phyloP scores from a whole-genome alignment of 2,329 filamentous ascomycete species.

The Periconia sp. region DNA sequence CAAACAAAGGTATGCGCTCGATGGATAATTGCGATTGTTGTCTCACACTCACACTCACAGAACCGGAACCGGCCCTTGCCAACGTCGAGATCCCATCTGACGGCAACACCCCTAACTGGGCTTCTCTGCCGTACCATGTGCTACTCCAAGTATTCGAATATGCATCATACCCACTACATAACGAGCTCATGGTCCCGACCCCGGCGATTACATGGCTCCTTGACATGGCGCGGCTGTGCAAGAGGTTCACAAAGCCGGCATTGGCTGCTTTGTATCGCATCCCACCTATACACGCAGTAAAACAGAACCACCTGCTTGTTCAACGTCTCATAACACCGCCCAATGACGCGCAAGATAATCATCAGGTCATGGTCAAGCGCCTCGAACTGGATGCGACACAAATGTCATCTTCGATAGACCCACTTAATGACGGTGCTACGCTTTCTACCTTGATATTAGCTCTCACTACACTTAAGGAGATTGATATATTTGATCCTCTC shows the following conservation, averaged over 20 bases:
- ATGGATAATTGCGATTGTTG: neutral
- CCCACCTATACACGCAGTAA: constrained; percentile 62
- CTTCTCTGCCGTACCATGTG: constrained; percentile 64
- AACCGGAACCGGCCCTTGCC: constrained; percentile 4
- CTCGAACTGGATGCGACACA: constrained; percentile 69
- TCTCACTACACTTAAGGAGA: constrained; percentile 66
- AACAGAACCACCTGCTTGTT: constrained; percentile 50
- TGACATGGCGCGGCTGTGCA: constrained; percentile 61
- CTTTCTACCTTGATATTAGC: constrained; percentile 61
- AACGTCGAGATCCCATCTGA: constrained; percentile 25
- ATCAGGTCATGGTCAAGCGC: constrained; percentile 69
- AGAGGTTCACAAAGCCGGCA: constrained; percentile 69
- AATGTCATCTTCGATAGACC: constrained; percentile 57
- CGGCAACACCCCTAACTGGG: constrained; percentile 27
- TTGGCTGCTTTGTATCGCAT: constrained; percentile 71
- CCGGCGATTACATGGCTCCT: constrained; percentile 64
- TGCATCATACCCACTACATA: constrained; percentile 62
- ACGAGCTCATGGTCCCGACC: constrained; percentile 47
- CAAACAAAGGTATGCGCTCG: constrained; percentile 14
- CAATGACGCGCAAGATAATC: constrained; percentile 52
- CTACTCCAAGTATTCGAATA: constrained; percentile 70
- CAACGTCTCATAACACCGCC: constrained; percentile 58
- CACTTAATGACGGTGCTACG: constrained; percentile 57
- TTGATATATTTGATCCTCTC: constrained; percentile 71
- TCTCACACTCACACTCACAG: constrained; percentile 1